A percentile compares a stretch with the other conserved stretches of the same genome.
These are phyloP conservation scores for Diaporthe aspalathi DNA, from an alignment of 2,329 filamentous ascomycete species.

Conservation along the genomic window DNA sequence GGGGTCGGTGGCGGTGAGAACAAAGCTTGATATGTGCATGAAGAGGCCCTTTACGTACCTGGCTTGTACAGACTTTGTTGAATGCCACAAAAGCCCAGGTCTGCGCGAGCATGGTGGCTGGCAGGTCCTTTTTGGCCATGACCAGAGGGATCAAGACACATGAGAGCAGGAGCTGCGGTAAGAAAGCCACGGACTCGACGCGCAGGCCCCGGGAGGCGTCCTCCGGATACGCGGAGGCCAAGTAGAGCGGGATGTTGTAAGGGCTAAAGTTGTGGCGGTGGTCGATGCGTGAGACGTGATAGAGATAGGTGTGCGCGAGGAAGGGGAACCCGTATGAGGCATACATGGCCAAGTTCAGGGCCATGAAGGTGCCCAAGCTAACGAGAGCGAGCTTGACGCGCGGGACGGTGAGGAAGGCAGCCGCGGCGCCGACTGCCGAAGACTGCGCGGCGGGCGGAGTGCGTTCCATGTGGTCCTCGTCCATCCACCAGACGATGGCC, in stretches of 20 bases:
- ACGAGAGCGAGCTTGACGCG: conserved; percentile 69
- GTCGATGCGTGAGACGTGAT: conserved; percentile 92
- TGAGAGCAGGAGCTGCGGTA: conserved; percentile 87
- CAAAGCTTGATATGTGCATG: neutral
- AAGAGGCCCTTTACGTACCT: conserved; percentile 67
- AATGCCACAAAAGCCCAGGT: conserved; percentile 98
- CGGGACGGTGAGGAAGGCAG: conserved; percentile 62
- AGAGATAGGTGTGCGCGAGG: conserved; percentile 88
- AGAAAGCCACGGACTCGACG: conserved; percentile 85
- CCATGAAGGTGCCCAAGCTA: conserved; percentile 79
- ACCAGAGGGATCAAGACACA: conserved; percentile 76
- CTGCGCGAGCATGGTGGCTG: conserved; percentile 89
- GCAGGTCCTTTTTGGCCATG: conserved; percentile 83
- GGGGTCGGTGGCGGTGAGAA: no score
- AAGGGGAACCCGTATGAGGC: conserved; percentile 81
- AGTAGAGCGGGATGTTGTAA: conserved; percentile 92
- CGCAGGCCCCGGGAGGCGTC: conserved; percentile 50
- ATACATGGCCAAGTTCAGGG: conserved; percentile 84
- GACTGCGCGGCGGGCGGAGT: neutral
- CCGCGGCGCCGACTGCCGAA: conserved; percentile 41
- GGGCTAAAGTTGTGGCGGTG: conserved; percentile 99
- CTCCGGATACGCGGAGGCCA: conserved; percentile 74
- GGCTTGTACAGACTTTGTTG: conserved; percentile 98
- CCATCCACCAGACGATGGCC: conserved; percentile 84
- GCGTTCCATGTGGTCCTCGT: conserved; percentile 58